phyloP scores from a whole-genome alignment of 169 alveolate genomes.

The Plasmodium knowlesi region DNA sequence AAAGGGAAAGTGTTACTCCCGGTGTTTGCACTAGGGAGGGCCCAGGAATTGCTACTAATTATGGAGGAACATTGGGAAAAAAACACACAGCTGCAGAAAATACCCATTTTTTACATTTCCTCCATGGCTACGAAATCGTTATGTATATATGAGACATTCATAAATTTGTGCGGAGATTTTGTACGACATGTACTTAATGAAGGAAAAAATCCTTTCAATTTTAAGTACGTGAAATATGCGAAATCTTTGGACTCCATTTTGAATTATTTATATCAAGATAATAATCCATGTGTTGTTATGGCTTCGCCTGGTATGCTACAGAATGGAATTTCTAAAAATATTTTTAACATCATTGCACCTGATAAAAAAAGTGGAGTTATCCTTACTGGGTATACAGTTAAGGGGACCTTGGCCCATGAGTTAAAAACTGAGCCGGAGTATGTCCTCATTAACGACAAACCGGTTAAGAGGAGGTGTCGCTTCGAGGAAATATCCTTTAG shows the following conservation, averaged over 20 bases:
- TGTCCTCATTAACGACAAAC: slow-evolving; percentile 87
- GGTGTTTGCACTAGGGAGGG: slow-evolving; percentile 96
- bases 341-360: slow-evolving; percentile 96
- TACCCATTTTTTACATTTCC: slow-evolving; percentile 96
- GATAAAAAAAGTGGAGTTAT: slow-evolving; percentile 95
- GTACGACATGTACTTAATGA: slow-evolving; percentile 88
- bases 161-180: slow-evolving; percentile 95
- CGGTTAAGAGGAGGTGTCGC: slow-evolving; percentile 91
- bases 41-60: slow-evolving; percentile 95
- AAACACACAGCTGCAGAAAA: slow-evolving; percentile 90
- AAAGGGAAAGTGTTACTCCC: slow-evolving; percentile 97
- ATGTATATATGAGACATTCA: slow-evolving; percentile 95
- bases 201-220: slow-evolving; percentile 94
- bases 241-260: slow-evolving; percentile 82
- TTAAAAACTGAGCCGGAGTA: slow-evolving; percentile 93
- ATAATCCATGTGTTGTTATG: slow-evolving; percentile 96
- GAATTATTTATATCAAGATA: slow-evolving; percentile 78
- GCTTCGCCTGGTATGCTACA: slow-evolving; percentile 99
- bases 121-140: slow-evolving; percentile 95
- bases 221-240: slow-evolving; percentile 90
- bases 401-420: slow-evolving; percentile 97
- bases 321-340: slow-evolving; percentile 95
- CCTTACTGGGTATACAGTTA: slow-evolving; percentile 97
- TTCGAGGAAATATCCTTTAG: slow-evolving; percentile 94
- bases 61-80: slow-evolving; percentile 97